Conservation (phyloP, 1,284 basidiomycete species). For the Marasmius sp. region DNA sequence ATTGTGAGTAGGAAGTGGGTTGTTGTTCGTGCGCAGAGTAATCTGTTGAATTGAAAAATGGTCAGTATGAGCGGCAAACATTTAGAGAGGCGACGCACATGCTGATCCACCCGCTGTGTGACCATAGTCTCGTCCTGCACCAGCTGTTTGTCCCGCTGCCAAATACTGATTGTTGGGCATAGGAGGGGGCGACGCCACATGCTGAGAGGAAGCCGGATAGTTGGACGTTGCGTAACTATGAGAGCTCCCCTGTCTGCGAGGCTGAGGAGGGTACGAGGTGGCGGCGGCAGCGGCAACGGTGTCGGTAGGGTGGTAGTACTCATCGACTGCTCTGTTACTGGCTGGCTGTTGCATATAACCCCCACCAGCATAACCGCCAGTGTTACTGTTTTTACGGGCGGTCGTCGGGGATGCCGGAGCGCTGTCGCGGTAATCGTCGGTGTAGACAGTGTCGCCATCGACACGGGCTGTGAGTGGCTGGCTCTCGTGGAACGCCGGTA, state of each 20-base stretch:
- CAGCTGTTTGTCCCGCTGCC: conserved; percentile 25
- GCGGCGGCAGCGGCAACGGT: conserved; percentile 22
- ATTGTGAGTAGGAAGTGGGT: conserved; percentile 44
- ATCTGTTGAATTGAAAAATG: conserved; percentile 35
- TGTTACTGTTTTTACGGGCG: conserved; percentile 19
- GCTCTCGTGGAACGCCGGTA: conserved; percentile 74
- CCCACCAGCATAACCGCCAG: conserved; percentile 39
- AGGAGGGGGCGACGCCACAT: conserved; percentile 19
- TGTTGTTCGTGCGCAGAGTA: conserved; percentile 56
- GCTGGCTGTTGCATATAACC: conserved; percentile 64
- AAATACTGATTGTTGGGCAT: conserved; percentile 21
- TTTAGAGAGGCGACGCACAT: conserved; percentile 41
- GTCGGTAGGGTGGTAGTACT: conserved; percentile 55
- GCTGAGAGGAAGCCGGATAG: conserved; percentile 19
- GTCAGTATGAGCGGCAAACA: not conserved
- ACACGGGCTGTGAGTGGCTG: conserved; percentile 63
- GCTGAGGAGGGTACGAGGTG: conserved; percentile 42
- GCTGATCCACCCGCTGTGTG: conserved; percentile 53
- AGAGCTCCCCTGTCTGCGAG: conserved; percentile 42
- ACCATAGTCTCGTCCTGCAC: conserved; percentile 46
- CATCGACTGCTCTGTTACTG: conserved; percentile 71
- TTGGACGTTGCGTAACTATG: conserved; percentile 44
- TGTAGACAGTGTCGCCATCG: conserved; percentile 54
- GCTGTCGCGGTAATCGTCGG: conserved; percentile 43
- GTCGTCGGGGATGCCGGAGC: conserved; percentile 16